Conservation (phyloP, 257 asterid genomes). For the Salvia rosmarinus region DNA sequence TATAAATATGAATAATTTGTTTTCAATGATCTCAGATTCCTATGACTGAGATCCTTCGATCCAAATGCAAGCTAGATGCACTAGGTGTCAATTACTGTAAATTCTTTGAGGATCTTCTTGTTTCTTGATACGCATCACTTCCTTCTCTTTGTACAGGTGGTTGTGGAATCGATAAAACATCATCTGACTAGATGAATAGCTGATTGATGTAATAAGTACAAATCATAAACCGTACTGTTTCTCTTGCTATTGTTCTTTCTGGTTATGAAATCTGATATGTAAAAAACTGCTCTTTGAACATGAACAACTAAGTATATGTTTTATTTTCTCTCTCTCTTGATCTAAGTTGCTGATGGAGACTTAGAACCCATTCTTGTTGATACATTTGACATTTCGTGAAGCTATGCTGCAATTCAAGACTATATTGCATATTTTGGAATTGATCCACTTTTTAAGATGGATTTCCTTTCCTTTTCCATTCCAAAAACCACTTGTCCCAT, state of each 20-base stretch:
- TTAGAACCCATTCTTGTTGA: slow-evolving; percentile 30
- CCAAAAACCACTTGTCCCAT: slow-evolving; percentile 9
- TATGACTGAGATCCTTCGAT: no score
- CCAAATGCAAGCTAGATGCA: slow-evolving; percentile 19
- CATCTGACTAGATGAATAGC: slow-evolving; percentile 62
- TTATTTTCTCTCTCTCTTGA: slow-evolving; percentile 1
- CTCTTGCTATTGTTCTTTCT: background rate
- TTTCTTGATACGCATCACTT: slow-evolving; percentile 21
- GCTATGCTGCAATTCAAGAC: slow-evolving; percentile 28
- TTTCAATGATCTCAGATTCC: background rate
- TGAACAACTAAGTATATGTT: no score
- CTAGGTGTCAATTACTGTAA: background rate
- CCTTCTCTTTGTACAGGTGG: slow-evolving; percentile 63
- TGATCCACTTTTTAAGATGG: slow-evolving; percentile 27
- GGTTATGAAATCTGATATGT: no score
- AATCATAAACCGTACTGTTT: slow-evolving; percentile 12
- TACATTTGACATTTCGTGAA: slow-evolving; percentile 12
- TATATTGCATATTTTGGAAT: slow-evolving; percentile 18
- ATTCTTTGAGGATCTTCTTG: background rate
- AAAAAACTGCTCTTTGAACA: no score
- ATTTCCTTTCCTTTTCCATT: no score
- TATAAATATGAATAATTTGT: slow-evolving; percentile 4
- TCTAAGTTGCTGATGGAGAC: slow-evolving; percentile 25
- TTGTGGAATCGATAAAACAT: slow-evolving; percentile 88
- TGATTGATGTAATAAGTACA: slow-evolving; percentile 35